These are phyloP conservation scores for Cryomyces minteri DNA, from an alignment of 495 filamentous ascomycete genomes.

Conservation along the genomic window DNA sequence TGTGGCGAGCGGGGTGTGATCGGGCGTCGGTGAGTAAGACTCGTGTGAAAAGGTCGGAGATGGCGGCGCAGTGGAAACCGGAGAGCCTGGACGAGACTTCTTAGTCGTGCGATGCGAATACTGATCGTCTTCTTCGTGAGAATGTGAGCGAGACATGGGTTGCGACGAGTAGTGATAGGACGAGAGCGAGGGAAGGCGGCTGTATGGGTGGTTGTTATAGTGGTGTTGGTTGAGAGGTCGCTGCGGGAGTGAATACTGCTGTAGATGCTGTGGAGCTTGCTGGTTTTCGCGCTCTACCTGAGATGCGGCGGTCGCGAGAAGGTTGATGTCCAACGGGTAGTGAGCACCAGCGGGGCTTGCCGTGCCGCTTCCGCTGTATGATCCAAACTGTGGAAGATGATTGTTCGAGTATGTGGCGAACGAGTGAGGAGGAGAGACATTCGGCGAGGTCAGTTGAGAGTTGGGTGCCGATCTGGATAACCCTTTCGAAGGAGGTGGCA, in stretches of 20 bases:
- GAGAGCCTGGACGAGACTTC: slow-evolving; percentile 79
- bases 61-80: slow-evolving; percentile 84
- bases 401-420: slow-evolving; percentile 58
- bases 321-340: slow-evolving; percentile 55
- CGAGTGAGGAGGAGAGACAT: slow-evolving; percentile 88
- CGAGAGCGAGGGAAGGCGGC: slow-evolving; percentile 51
- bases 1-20: slow-evolving; percentile 90
- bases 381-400: slow-evolving; percentile 40
- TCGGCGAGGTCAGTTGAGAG: slow-evolving; percentile 77
- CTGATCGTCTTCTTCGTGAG: slow-evolving; percentile 64
- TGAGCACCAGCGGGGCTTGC: slow-evolving; percentile 25
- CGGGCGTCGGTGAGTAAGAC: slow-evolving; percentile 87
- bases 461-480: slow-evolving; percentile 74
- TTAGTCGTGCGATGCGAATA: slow-evolving; percentile 62
- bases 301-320: slow-evolving; percentile 81
- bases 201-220: slow-evolving; percentile 12
- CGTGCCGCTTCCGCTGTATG: slow-evolving; percentile 32
- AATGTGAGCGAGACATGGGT: slow-evolving; percentile 80
- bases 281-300: slow-evolving; percentile 69
- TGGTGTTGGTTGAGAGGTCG: slow-evolving; percentile 33
- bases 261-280: slow-evolving; percentile 30
- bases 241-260: slow-evolving; percentile 39
- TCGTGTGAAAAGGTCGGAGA: slow-evolving; percentile 98
- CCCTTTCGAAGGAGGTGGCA: slow-evolving; percentile 59
- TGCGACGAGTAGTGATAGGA: slow-evolving; percentile 53